phyloP scores from a whole-genome alignment of 1,139 yeast species.

The Protomyces gravidus region DNA sequence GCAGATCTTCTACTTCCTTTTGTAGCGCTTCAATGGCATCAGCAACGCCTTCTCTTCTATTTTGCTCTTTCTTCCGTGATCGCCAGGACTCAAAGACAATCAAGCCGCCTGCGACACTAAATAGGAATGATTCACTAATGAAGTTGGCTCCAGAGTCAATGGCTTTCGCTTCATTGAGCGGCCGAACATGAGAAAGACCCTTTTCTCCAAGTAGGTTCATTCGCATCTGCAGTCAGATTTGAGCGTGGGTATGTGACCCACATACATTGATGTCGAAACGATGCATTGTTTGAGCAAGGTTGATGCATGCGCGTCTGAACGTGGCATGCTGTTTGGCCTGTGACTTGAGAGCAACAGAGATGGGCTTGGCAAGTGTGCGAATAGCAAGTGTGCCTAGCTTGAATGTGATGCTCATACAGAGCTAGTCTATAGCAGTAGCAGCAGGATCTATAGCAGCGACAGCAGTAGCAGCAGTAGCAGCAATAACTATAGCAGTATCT shows the following conservation, averaged over 20 bases:
- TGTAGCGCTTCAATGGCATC: conserved; percentile 25
- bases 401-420: conserved; percentile 51
- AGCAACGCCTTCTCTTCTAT: conserved; percentile 24
- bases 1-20: conserved; percentile 19
- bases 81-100: conserved; percentile 71
- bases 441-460: neutral
- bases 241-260: too few species aligned
- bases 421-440: neutral
- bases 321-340: conserved; percentile 72
- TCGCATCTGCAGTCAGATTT: conserved; percentile 43
- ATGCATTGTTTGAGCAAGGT: conserved; percentile 70
- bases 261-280: conserved; percentile 52
- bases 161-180: conserved; percentile 78
- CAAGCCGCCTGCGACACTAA: conserved; percentile 70
- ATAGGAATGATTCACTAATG: conserved; percentile 70
- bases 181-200: conserved; percentile 51
- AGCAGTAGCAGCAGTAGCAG: too few species aligned
- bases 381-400: conserved; percentile 71
- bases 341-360: conserved; percentile 64
- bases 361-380: conserved; percentile 76
- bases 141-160: conserved; percentile 79
- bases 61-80: conserved; percentile 57
- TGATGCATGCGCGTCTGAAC: conserved; percentile 60
- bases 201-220: conserved; percentile 58
- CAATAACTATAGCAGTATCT: too few species aligned